Evolutionary conservation across 1,284 basidiomycete species (phyloP), one percentile per base, ranked within the genome.

Genomic region (Leucoagaricus sp.): DNA sequence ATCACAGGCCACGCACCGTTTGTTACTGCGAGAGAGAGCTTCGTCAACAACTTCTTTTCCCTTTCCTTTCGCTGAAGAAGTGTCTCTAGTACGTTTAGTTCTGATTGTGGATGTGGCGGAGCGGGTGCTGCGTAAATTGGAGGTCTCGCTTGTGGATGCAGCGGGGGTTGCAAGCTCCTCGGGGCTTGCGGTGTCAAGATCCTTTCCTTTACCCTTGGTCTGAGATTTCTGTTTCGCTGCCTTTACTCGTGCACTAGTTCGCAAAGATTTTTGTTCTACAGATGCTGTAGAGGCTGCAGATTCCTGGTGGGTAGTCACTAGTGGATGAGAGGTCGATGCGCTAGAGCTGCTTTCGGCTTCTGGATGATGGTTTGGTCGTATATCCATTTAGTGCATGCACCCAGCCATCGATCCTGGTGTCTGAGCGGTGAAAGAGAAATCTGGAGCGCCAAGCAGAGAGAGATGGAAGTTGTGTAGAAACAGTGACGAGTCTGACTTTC

Each of bases 311-410:
- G 60, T 71, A 65, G 65, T 77, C 69, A 65, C 67, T 54, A 59
- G 63, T 59, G 70, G 70, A 65, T 67, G 68, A 64, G 67, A 55
- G 63, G 61, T 73, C 67, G 70, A 73, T 73, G 77, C 70, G 74
- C 78, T 84, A 72, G 82, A 79, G 79, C 77, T 84, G 74, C 75
- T 83, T 72, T 81, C 83, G 81, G 82, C 84, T 82, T 84, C 83
- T 80, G 78, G 79, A 69, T 79, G 76, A 78, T 87, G 76, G 70
- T 75, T 77, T 77, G 79, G 78, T 85, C 78, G 76, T 84, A 87
- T 83, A 85, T 90, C 87, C 87, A 90, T 90, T 89, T 89, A 89
- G 86, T 83, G 76, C 77, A 81, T 85, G 79, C 85, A 75, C 82
- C 82, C 82, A 84, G 88, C 87, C 87, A 90, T 90, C 83, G 86